Conservation (phyloP, 306 rosid species). For the Quercus wislizeni region DNA sequence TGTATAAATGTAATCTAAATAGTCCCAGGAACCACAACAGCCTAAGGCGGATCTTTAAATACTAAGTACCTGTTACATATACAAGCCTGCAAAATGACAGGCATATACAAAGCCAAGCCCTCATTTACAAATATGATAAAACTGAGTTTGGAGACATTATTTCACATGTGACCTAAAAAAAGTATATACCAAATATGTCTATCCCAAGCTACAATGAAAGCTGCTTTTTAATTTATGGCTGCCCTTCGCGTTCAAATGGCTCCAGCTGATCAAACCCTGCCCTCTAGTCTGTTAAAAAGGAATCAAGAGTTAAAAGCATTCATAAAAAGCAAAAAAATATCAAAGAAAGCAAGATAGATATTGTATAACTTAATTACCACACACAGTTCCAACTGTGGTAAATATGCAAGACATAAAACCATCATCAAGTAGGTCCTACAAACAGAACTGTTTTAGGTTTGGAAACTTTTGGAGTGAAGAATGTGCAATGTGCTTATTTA, state of each 20-base stretch:
- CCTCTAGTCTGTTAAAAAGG: not conserved
- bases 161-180: constrained; percentile 12
- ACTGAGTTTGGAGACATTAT: constrained; percentile 1
- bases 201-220: constrained; percentile 19
- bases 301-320: not conserved
- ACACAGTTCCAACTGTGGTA: not conserved
- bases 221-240: constrained; percentile 28
- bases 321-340: not conserved
- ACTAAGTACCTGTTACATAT: constrained; percentile 6
- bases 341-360: not conserved
- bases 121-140: constrained; percentile 23
- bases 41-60: not conserved
- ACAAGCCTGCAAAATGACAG: constrained; percentile 29
- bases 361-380: not conserved
- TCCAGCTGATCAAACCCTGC: not conserved
- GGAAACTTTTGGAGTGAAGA: not conserved
- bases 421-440: not conserved
- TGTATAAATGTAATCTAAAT: not conserved
- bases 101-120: constrained; percentile 6
- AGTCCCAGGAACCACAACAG: not conserved
- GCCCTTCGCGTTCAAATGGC: not conserved
- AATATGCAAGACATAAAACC: not conserved
- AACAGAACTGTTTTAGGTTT: not conserved
- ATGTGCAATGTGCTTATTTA: not conserved
- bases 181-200: constrained; percentile 7